Evolutionary conservation across 2,329 filamentous ascomycete genomes (phyloP), one percentile per base, ranked within the genome.

Genomic region (Biscogniauxia mediterranea): DNA sequence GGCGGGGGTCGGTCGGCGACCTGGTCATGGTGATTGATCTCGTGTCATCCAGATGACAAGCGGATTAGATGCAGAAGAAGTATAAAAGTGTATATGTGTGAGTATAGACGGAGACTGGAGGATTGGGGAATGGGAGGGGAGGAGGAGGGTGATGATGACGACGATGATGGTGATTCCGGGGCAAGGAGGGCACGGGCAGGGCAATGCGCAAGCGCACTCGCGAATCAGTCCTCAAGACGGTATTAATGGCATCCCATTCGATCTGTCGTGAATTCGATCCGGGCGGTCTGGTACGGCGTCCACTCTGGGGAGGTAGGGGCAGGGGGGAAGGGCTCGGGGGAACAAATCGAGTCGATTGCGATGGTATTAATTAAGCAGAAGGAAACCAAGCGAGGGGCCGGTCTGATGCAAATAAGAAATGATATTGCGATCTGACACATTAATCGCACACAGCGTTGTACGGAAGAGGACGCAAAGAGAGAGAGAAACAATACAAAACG

Each of bases 21-120:
- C 75, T 73, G 54, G 67, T 69, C 73, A 74, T 75, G 61, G 60
- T 76, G 81, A 78, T 80, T 81, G 81, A 78, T 80, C 81, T 83
- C 60, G 61, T 73, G 66, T 72, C 68, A 71, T 70, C 65, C 60
- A 67, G 61, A 66, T 68, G 63, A 67, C 66, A 66, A 17, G 17
- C 59, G 54, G 23, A 60, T 57, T 62, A 13, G 38, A 46, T 46
- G 28, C 11, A 13, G 61, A 49, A 51, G 55, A 59, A 56, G 32
- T 50, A 28, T 55, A 21, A 61, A 60, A 57, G 61, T 52, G 59
- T 55, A 62, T 61, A 32, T 32, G 28, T 32, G 28, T 32, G 28
- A 32, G 7, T 32, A 32, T 32, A 32, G 7, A 32, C 11, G 28
- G 28, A 13, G 28, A 9, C 7, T 32, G 28, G 28, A 13, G 28